phyloP scores from a whole-genome alignment of 306 rosid species.

The Lathyrus tuberosus region DNA sequence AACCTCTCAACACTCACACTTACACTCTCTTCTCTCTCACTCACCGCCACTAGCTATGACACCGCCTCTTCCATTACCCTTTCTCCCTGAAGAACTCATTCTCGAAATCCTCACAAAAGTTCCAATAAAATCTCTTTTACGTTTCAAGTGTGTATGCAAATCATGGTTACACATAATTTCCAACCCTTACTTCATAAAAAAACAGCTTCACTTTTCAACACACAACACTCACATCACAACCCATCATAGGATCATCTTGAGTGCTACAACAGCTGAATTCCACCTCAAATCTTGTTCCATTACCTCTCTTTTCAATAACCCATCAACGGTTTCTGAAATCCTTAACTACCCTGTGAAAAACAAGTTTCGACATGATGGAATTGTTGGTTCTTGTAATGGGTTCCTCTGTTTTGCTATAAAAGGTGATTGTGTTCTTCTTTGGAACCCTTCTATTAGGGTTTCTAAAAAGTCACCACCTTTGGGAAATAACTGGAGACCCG shows the following conservation, averaged over 20 bases:
- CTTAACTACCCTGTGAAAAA: constrained; percentile 54
- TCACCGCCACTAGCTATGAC: neutral
- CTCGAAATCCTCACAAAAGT: constrained; percentile 53
- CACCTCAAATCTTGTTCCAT: constrained; percentile 49
- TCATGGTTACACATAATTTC: constrained; percentile 50
- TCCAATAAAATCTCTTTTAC: constrained; percentile 47
- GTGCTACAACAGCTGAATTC: constrained; percentile 50
- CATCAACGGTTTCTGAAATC: constrained; percentile 37
- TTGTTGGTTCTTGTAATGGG: constrained; percentile 57
- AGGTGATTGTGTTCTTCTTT: constrained; percentile 54
- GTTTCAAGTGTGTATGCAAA: constrained; percentile 54
- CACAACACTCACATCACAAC: constrained; percentile 34
- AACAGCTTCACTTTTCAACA: constrained; percentile 42
- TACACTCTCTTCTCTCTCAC: constrained; percentile 1
- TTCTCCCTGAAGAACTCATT: constrained; percentile 47
- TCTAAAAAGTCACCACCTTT: constrained; percentile 58
- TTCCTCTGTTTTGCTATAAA: constrained; percentile 55
- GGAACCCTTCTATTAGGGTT: constrained; percentile 53
- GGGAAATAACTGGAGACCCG: constrained; percentile 55
- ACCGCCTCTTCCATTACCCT: constrained; percentile 29
- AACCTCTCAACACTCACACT: neutral
- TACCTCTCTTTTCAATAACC: constrained; percentile 36
- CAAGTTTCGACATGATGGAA: constrained; percentile 52
- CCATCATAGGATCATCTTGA: constrained; percentile 49
- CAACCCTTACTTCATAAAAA: constrained; percentile 45